Percentiles rank a stretch among this genome's conserved stretches.
Conservation (phyloP, 345 rosid species). For the Murraya paniculata region DNA sequence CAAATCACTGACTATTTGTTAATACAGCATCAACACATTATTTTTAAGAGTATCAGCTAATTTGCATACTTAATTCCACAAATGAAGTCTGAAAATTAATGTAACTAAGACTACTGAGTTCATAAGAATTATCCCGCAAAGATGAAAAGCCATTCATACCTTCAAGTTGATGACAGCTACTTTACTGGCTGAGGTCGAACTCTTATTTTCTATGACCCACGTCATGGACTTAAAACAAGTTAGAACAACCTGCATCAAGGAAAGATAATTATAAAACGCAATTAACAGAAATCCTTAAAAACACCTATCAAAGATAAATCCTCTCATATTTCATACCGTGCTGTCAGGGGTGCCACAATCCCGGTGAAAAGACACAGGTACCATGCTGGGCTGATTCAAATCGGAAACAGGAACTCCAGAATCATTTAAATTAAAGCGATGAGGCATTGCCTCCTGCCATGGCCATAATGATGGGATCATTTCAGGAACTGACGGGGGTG, state of each 20-base stretch:
- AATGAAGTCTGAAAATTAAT: conserved; percentile 4
- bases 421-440: conserved; percentile 49
- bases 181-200: conserved; percentile 34
- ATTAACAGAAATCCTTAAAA: background rate
- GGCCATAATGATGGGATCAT: conserved; percentile 53
- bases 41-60: background rate
- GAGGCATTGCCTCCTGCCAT: conserved; percentile 48
- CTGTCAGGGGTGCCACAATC: conserved; percentile 39
- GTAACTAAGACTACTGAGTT: background rate
- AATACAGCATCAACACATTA: background rate
- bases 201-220: conserved; percentile 60
- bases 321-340: conserved; percentile 31
- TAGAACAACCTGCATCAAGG: conserved; percentile 50
- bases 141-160: conserved; percentile 26
- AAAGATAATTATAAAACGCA: background rate
- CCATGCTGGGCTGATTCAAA: conserved; percentile 53
- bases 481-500: conserved; percentile 31
- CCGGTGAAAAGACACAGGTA: conserved; percentile 44
- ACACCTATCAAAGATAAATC: background rate
- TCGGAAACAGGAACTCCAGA: conserved; percentile 47
- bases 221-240: conserved; percentile 71
- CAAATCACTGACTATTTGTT: background rate
- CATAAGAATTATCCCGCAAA: background rate
- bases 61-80: conserved; percentile 2
- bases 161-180: conserved; percentile 63